Evolutionary conservation across 768 basidiomycete species (phyloP), one percentile per base, ranked within the genome.

Genomic region (Amanita brunnescens): DNA sequence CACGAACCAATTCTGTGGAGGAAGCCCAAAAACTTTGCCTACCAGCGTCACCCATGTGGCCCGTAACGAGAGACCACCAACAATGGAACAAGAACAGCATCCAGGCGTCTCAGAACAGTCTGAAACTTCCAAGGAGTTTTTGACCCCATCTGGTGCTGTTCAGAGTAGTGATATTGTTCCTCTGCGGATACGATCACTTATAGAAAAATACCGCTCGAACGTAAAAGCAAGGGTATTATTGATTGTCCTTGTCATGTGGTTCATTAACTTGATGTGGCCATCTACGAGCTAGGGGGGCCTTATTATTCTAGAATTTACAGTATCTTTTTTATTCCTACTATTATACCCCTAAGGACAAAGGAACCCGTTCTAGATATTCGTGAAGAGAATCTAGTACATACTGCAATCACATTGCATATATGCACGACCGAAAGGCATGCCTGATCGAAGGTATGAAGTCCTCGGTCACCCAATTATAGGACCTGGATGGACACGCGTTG

Each of bases 1-100:
- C 45, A 90, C 91, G 6, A 69, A 56, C 50, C 72, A 72, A 68
- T 67, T 83, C 46, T 82, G 81, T 52, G 71, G 67, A 41, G 49
- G 56, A 35, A 51, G 45, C n/a, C 49, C 57, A 21, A 59, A 59
- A n/a, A 57, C 52, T 3, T 48, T 60, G 14, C 63, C 64, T 3
- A 61, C 59, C 32, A 57, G 56, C 7, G 52, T 55, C 46, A 24
- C 63, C 57, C 12, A 51, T 64, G 33, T 62, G 61, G 23, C 54
- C 51, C 41, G 55, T 53, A 32, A 51, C 29, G 45, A 50, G 10
- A 26, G 44, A 6, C 35, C 45, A 16, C 46, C 51, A 39, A 45
- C 52, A 40, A 47, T 46, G 16, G 53, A 54, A 4, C 34, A 23
- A 49, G 18, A 10, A 14, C 23, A 12, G 26, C 26, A 29, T 29